These are phyloP conservation scores for Acmispon strigosus DNA, from an alignment of 306 rosid genomes.

Conservation along the genomic window DNA sequence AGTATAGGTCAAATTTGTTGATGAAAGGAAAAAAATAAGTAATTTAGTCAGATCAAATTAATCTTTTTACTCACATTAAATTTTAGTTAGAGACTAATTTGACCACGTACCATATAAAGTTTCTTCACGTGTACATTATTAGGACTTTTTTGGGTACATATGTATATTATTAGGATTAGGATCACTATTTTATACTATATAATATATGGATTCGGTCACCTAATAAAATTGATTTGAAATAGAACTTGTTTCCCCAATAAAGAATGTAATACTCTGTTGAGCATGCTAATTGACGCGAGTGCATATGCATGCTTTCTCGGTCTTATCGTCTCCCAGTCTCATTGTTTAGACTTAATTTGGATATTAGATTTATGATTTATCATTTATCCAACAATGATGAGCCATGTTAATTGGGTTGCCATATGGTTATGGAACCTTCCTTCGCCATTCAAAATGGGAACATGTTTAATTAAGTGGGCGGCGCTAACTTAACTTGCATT, in stretches of 20 bases:
- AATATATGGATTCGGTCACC: background rate
- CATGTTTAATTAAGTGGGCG: conserved; percentile 11
- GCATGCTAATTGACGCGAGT: conserved; percentile 25
- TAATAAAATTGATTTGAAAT: background rate
- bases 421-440: no score
- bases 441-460: background rate
- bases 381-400: background rate
- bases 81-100: no score
- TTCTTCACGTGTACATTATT: no score
- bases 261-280: background rate
- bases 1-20: no score
- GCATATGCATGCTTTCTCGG: conserved; percentile 24
- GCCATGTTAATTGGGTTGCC: background rate
- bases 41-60: no score
- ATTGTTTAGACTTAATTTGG: conserved; percentile 21
- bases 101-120: no score
- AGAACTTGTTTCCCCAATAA: background rate
- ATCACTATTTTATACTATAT: no score
- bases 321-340: conserved; percentile 18
- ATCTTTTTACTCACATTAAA: no score
- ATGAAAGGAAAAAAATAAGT: no score
- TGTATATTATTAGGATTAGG: no score
- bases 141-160: no score
- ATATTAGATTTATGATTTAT: no score
- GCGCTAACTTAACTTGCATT: background rate